A percentile compares a stretch with the other conserved stretches of the same genome.
Conservation (phyloP, 2,329 filamentous ascomycete genomes). For the Ambrosiella xylebori region DNA sequence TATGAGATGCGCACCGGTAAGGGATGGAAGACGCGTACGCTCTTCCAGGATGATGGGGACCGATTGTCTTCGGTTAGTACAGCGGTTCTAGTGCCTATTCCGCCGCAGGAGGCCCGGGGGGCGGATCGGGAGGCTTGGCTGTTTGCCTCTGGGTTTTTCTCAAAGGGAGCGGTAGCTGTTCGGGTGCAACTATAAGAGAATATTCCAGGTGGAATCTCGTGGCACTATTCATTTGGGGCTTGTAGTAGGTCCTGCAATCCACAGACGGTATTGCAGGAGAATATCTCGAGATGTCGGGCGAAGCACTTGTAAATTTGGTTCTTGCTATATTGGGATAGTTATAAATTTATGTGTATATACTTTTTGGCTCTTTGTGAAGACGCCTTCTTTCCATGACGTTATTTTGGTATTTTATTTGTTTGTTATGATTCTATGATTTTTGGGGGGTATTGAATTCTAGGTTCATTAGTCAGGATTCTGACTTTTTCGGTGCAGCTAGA, state of each 20-base stretch:
- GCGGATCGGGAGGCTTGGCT: constrained; percentile 35
- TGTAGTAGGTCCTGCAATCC: neutral
- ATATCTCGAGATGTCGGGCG: no score
- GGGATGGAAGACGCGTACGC: constrained; percentile 27
- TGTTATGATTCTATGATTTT: no score
- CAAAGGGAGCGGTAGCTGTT: constrained; percentile 30
- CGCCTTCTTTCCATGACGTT: no score
- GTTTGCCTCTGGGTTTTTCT: constrained; percentile 39
- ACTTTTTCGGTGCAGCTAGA: no score
- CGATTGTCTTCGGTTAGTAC: constrained; percentile 32
- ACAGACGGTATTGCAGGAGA: neutral
- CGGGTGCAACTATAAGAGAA: constrained; percentile 28
- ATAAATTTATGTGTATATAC: no score
- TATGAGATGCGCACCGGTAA: neutral
- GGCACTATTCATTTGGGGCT: neutral
- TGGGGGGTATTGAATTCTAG: no score
- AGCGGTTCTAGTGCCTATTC: constrained; percentile 35
- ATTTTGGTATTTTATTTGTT: no score
- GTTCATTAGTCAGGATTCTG: no score
- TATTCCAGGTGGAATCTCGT: neutral
- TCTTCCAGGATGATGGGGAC: constrained; percentile 41
- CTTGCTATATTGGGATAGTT: no score
- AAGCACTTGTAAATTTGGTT: no score
- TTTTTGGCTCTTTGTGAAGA: no score
- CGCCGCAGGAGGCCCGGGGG: constrained; percentile 24